Base-by-base conservation (phyloP, 352 stramenopile genomes). In the Phytophthora europaea region DNA sequence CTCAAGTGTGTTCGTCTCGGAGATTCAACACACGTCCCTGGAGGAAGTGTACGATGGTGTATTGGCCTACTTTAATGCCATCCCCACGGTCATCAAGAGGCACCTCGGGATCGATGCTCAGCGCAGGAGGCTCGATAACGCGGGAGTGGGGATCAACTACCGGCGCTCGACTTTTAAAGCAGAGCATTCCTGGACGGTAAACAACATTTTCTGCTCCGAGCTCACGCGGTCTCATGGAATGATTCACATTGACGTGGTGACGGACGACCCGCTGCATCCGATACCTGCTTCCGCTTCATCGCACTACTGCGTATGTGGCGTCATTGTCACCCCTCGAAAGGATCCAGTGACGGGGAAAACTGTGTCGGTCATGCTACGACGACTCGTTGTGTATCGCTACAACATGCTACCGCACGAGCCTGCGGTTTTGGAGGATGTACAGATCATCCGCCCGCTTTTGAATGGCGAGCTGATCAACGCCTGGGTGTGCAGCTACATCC, bases 1-100 rank as follows among this genome's bases (percentile, higher is more conserved):
- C 16, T 80, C 78, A 13, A 81, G 75, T 26, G 63, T 79, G 2
- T 84, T 82, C 55, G 50, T 84, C 7, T 75, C 75, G 1, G 75
- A 84, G 54, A 82, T 84, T 48, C 75, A 75, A 15, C 65, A 79
- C 65, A 68, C 68, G 23, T 84, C 78, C 15, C 67, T 84, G 9
- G 70, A 80, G 38, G 64, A 78, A 10, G 75, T 82, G 20, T 82
- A 82, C 56, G 68, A 58, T 4, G 78, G 71, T 1, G 69, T 77
- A 20, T 26, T 76, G 60, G 55, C 67, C 10, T 81, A 84, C 28
- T 80, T 82, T 23, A 61, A 78, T 23, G 78, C 61, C 45, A 75
- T 79, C 22, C 72, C 72, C 55, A 72, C 51, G 58, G 69, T 69
- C 18, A 73, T 84, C 63, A 80, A 82, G 72, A 65, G 61, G 16